Conservation (phyloP, 345 rosid genomes). For the Citrus maxima region DNA sequence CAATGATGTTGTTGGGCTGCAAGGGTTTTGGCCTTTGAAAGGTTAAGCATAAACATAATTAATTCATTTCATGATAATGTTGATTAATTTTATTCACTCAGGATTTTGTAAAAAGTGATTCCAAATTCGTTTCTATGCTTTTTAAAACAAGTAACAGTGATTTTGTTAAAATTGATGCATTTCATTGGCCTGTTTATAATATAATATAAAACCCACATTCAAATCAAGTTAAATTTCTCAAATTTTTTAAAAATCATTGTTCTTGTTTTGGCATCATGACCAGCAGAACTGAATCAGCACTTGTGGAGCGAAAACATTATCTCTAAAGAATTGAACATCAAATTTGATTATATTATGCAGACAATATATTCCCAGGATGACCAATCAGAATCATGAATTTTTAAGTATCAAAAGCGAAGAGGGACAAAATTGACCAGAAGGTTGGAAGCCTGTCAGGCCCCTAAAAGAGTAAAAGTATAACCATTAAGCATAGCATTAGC, state of each 20-base stretch:
- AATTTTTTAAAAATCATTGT: not conserved
- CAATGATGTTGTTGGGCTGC: conserved; percentile 23
- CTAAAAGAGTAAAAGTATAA: not conserved
- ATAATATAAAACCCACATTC: too few relatives aligned
- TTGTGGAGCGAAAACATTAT: conserved; percentile 11
- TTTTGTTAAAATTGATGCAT: conserved; percentile 1
- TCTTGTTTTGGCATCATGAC: not conserved
- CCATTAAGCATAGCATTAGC: not conserved
- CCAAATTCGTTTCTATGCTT: conserved; percentile 26
- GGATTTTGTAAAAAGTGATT: conserved; percentile 17
- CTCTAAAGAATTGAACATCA: conserved; percentile 15
- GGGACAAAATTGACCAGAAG: conserved; percentile 2
- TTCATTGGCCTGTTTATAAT: conserved; percentile 7
- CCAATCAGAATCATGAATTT: not conserved
- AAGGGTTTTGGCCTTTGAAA: conserved; percentile 21
- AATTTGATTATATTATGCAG: conserved; percentile 3
- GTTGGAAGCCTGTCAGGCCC: not conserved
- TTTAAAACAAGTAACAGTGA: conserved; percentile 1
- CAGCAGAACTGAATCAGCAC: not conserved
- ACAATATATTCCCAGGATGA: not conserved
- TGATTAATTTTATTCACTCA: conserved; percentile 1
- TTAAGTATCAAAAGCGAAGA: not conserved
- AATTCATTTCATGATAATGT: conserved; percentile 16
- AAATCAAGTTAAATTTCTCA: not conserved
- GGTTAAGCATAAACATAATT: conserved; percentile 11